Evolutionary conservation across 768 basidiomycete genomes (phyloP), one percentile per base, ranked within the genome.

Genomic region (Hemileccinum impolitum): DNA sequence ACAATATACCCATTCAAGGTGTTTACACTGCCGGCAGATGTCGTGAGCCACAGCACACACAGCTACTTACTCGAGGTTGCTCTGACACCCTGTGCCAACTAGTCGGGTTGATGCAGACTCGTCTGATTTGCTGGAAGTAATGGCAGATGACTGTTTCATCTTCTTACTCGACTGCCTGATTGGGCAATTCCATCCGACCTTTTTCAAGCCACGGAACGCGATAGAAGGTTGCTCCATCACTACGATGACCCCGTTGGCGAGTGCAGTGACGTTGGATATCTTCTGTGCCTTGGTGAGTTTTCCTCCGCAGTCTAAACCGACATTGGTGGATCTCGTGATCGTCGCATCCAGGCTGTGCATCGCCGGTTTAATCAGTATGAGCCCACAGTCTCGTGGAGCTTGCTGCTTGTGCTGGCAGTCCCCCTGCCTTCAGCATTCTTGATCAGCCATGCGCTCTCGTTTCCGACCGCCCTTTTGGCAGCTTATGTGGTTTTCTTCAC

Each of bases 281-380:
- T 30, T 61, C 18, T 57, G 50, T 7, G 57, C 50, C 13, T 42
- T 63, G 61, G 60, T 63, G 26, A 10, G 54, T 12, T 11, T 15
- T 23, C 9, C 12, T 6, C 25, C 10, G 3, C 15, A 3, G 6
- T 14, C 13, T 18, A 17, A n/a, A 39, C 28, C 2, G 4, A 14
- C 2, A n/a, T 17, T 43, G 3, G 55, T 36, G 3, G 4, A 15
- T 35, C 39, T 17, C 18, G 14, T 36, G n/a, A 40, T 17, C 31
- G 13, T 25, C 26, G 2, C 28, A 28, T 14, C 21, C 21, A 61
- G 60, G 50, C 34, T 32, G 40, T 44, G 14, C 61, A 61, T 25
- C 48, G 30, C 19, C 30, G 39, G 48, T 63, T 52, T 28, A 63
- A 63, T 26, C 52, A 19, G 0, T 37, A 57, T 15, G 60, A 61